Evolutionary conservation across 805 yeast species (phyloP).

Genomic region (Nakazawaea holstii): DNA sequence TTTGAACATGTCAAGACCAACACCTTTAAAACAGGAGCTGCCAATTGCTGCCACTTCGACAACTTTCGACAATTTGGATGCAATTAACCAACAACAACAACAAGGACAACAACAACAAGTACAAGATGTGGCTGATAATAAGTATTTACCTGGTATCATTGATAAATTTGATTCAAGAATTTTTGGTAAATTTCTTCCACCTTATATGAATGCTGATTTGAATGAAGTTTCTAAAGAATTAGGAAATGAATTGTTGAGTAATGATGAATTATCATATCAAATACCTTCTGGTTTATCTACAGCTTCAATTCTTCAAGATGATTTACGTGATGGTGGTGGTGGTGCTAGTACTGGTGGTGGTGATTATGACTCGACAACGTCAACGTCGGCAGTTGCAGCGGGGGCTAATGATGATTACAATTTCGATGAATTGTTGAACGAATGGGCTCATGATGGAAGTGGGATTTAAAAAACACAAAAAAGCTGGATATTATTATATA

Average conservation of each 20-base stretch:
- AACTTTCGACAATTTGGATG: not conserved
- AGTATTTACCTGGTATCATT: constrained; percentile 75
- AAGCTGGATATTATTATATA: no score
- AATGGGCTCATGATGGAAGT: constrained; percentile 10
- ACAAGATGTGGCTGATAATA: constrained; percentile 12
- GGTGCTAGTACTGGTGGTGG: constrained; percentile 4
- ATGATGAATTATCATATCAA: not conserved
- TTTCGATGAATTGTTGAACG: constrained; percentile 11
- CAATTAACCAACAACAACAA: constrained; percentile 4
- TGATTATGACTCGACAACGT: not conserved
- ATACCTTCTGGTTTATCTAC: constrained; percentile 28
- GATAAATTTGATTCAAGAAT: constrained; percentile 81
- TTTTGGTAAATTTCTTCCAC: constrained; percentile 80
- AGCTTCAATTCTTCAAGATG: constrained; percentile 17
- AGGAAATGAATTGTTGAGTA: not conserved
- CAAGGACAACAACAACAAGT: constrained; percentile 17
- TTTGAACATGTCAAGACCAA: constrained; percentile 18
- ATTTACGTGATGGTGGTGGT: not conserved
- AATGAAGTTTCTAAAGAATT: constrained; percentile 2
- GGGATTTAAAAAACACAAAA: not conserved
- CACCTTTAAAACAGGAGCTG: not conserved
- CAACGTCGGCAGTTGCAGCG: not conserved
- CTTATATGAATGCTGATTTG: constrained; percentile 52
- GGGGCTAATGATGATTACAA: constrained; percentile 2
- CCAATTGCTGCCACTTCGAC: not conserved